Percentiles rank a stretch among this genome's conserved stretches.
Evolutionary conservation across 805 yeast genomes (phyloP).

Genomic region (Tetrapisispora arboricola): DNA sequence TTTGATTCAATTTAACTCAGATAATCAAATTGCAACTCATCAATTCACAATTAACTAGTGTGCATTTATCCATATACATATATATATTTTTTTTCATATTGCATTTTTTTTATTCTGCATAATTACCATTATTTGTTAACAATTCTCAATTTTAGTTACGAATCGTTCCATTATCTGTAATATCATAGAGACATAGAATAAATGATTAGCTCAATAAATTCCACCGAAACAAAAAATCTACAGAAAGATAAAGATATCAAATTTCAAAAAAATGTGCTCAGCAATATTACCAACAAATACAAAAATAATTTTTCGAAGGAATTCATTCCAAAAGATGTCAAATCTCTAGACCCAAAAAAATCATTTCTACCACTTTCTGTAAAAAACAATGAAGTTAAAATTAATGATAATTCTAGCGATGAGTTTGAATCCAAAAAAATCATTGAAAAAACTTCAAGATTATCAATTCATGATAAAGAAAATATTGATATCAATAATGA

Average conservation of each 20-base stretch:
- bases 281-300: background rate
- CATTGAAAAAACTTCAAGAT: constrained; percentile 1
- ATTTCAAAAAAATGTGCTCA: background rate
- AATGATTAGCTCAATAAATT: background rate
- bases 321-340: background rate
- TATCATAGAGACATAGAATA: background rate
- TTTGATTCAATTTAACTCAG: no score
- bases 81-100: no score
- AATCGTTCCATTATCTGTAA: no score
- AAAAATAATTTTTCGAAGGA: background rate
- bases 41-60: no score
- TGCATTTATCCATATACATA: no score
- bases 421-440: background rate
- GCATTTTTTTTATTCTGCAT: no score
- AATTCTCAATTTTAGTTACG: no score
- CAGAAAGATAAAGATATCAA: background rate
- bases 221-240: background rate
- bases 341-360: background rate
- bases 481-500: background rate
- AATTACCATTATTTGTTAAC: no score
- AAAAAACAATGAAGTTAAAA: background rate
- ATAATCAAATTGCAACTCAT: no score
- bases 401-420: background rate
- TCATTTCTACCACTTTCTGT: background rate
- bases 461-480: constrained; percentile 3